Conservation (phyloP, 78 protist species). For the Dictyostelium intermedium region DNA sequence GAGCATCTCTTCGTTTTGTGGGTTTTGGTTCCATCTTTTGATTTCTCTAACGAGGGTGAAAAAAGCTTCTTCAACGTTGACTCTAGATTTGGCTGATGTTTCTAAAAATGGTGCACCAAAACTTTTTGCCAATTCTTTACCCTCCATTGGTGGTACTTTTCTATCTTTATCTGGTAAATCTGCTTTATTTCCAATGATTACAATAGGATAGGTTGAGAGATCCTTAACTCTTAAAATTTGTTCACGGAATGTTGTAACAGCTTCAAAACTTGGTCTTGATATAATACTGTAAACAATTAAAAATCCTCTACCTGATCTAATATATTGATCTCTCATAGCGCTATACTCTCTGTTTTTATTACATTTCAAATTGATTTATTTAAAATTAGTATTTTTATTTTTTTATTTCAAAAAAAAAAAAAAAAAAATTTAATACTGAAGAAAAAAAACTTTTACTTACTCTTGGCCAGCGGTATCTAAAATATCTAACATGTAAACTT, state of each 20-base stretch:
- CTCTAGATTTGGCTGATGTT: conserved; percentile 87
- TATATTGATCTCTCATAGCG: conserved; percentile 88
- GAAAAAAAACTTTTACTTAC: neutral
- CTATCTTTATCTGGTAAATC: conserved; percentile 88
- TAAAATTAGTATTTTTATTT: no score
- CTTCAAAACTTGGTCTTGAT: conserved; percentile 66
- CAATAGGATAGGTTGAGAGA: conserved; percentile 72
- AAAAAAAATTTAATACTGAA: no score
- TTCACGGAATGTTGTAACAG: conserved; percentile 68
- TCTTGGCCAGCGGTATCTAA: conserved; percentile 90
- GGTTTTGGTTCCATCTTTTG: conserved; percentile 71
- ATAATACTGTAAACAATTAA: conserved; percentile 78
- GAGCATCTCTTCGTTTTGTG: conserved; percentile 53
- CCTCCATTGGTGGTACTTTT: conserved; percentile 85
- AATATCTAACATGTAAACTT: conserved; percentile 84
- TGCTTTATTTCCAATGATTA: conserved; percentile 92
- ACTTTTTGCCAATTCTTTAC: conserved; percentile 80
- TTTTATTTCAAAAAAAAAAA: no score
- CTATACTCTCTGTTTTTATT: conserved; percentile 68
- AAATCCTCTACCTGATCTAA: conserved; percentile 81
- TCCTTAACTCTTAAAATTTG: conserved; percentile 72
- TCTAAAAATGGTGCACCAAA: conserved; percentile 90
- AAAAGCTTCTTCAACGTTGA: conserved; percentile 92
- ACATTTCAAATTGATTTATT: no score
- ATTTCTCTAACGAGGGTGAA: conserved; percentile 85